Base-by-base conservation (phyloP, 2,329 filamentous ascomycete species). In the Fusarium globosum region DNA sequence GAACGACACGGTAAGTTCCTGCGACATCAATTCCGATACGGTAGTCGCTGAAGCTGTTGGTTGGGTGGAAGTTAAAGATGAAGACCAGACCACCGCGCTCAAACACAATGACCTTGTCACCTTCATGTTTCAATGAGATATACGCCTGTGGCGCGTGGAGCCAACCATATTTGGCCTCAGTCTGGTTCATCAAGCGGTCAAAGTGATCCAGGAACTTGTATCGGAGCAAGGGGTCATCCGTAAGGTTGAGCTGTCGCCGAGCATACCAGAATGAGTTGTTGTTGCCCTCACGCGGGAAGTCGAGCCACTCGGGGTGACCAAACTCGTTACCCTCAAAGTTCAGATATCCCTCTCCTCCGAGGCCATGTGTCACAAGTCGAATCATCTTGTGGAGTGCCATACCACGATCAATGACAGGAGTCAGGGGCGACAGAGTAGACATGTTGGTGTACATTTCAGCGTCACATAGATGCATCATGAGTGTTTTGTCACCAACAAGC, bases 291-390 rank as follows among this genome's bases (percentile, higher is more conserved):
- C 96, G 93, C 8, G 96, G 96, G 83, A 99, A 99, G 82, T 99
- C 96, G 43, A 99, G 93, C 96, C 96, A 99, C 83, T 99, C 96
- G 0, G 96, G 96, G 81, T 99, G 96, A 2, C 96, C 96, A 79
- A 99, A 99, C 83, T 99, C 96, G 83, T 99, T 99, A 69, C 96
- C 96, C 84, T 98, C 95, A 78, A 99, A 99, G 85, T 98, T 99
- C 60, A 99, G 92, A 80, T 97, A 99, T 43, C 96, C 96, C 83
- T 99, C 96, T 62, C 96, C 96, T 67, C 96, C 96, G 21, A 99
- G 89, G 46, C 88, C 90, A 81, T 99, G 96, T 3, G 96, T 98
- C 72, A 99, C 86, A 21, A 99, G 90, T 20, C 96, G 93, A 79
- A 99, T 98, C 93, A 99, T 93, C 86, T 99, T 99, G 88, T 99